Evolutionary conservation across 2,329 filamentous ascomycete species (phyloP), one percentile per base, ranked within the genome.

Genomic region (Cucurbitaria berberidis): DNA sequence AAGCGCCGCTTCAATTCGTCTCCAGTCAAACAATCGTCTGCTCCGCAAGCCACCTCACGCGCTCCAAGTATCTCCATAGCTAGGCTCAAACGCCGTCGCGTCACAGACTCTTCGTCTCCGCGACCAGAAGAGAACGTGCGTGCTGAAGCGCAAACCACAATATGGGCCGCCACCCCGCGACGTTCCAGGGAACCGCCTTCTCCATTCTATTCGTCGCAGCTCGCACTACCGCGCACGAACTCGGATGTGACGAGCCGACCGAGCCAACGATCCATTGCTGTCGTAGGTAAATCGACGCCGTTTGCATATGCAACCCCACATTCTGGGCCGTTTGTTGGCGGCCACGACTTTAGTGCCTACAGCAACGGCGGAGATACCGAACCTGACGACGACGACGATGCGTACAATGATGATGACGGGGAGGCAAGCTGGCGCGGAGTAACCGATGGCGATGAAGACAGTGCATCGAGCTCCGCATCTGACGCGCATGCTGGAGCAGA

Each of bases 261-360:
- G 16, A 49, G 80, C 75, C 42, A 83, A 75, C 64, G 70, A n/a
- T 72, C 66, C 35, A 49, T 60, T 9, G 61, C 63, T 26, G 48
- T 66, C 70, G 55, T 58, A 3, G 64, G 66, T 51, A 62, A 73
- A 66, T 52, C 82, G 0, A 88, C 87, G 0, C 81, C 81, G 1
- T 86, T 86, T 59, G 86, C 86, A n/a, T 92, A 92, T 65, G 88
- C 88, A 2, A 93, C 89, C 0, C 89, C 89, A 0, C 81, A 88
- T 67, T 91, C 88, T 65, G 72, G 72, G 0, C 66, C 66, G 0
- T 65, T 75, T 32, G 45, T 73, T n/a, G 72, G 70, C 15, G 69
- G 68, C 2, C 51, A 55, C 18, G 63, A 40, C 1, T 70, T 64
- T 45, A 55, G 53, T 18, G 64, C 59, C 10, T 68, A 62, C 44